Evolutionary conservation across 169 alveolate genomes (phyloP), one percentile per base, ranked within the genome.

Genomic region (Plasmodium gonderi): DNA sequence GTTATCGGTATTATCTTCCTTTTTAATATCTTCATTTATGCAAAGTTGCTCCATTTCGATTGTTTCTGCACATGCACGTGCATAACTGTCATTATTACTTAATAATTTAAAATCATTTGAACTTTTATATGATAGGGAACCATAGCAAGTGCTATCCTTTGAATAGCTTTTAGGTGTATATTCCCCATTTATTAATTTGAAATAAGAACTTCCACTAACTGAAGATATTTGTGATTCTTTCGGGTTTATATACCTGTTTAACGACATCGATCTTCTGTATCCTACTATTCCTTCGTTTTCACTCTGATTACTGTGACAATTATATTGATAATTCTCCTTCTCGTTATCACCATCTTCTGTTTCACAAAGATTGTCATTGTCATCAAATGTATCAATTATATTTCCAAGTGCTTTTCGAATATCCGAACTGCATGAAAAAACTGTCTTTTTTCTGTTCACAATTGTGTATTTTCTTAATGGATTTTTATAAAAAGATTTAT

Each of bases 401-500:
- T 82, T 82, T 26, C 92, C 92, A n/a, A 82, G 76, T 47, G 92
- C 92, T 60, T 33, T 82, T 82, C 92, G 78, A 82, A 82, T 82
- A 38, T 82, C 92, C 9, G 92, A 68, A 38, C 83, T 68, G 14
- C 78, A 69, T 11, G 92, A 82, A 69, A 69, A 74, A 11, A 82
- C 64, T 3, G 92, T 82, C 77, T 82, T 82, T 72, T 82, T 82
- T 54, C 92, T 69, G 67, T 82, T 82, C 75, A 82, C 82, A 60
- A 82, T 82, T 64, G 92, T 82, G 23, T 82, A 82, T 75, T 82
- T 82, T 72, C 92, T 82, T 69, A 82, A 45, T 31, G 92, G 92
- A 36, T 82, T 82, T 31, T 82, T 82, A 14, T 51, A 82, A 29
- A 82, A 64, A 75, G 78, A 82, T 12, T 45, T 36, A 42, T 82